Evolutionary conservation across 768 basidiomycete species (phyloP), one percentile per base, ranked within the genome.

Genomic region (Cystobasidium onofrii): DNA sequence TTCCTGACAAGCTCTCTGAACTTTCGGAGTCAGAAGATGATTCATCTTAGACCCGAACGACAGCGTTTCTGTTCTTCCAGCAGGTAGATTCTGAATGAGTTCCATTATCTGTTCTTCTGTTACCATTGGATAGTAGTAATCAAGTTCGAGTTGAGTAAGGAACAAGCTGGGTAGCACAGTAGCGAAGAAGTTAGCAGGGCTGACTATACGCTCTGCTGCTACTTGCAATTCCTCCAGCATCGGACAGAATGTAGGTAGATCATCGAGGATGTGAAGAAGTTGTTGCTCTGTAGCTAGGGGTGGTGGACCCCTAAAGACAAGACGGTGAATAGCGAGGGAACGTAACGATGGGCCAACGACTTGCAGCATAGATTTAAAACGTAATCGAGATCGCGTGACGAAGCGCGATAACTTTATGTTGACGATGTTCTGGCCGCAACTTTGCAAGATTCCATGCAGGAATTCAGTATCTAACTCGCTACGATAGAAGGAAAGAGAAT

Each of bases 221-320:
- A 71, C 34, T 46, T 71, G 69, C 6, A 71, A 54, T 27, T 71
- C 69, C 29, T 71, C 69, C 7, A 71, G 55, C 52, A 71, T 34
- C 2, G 69, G 69, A 29, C 69, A 71, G 31, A 33, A 25, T 13
- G 18, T 31, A 27, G 69, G 54, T 34, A 71, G 25, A 55, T 57
- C 44, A 33, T 71, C 69, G 9, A 71, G 33, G 1, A 71, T 46
- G 18, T n/a, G 27, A 29, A 39, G 17, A 10, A 71, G 69, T 1
- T 34, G 18, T 10, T 23, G n/a, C 18, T 71, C 52, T 17, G n/a
- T 20, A 23, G 52, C 33, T 6, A 41, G 33, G 1, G 54, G 52
- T 13, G 9, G 3, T 54, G 25, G 50, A 33, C 41, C 50, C 25
- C 63, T 4, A 44, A 71, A 71, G 41, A 55, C 55, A 52, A 60